phyloP scores from a whole-genome alignment of 768 basidiomycete genomes.

The Infundibulicybe gibba region DNA sequence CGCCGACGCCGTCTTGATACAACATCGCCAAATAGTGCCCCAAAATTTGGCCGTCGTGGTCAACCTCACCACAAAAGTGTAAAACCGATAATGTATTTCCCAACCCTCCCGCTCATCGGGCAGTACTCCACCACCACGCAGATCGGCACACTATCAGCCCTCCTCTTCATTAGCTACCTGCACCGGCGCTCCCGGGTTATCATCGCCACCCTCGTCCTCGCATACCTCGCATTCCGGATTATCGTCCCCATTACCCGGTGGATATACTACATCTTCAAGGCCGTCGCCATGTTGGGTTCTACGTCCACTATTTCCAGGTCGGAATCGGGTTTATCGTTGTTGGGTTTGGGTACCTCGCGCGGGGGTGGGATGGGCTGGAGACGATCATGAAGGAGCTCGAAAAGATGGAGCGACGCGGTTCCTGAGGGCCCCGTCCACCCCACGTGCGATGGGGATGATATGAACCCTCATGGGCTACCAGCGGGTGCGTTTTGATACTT shows the following conservation, averaged over 20 bases:
- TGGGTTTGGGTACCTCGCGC: not conserved
- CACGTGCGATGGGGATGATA: too few species aligned
- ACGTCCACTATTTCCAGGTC: constrained; percentile 27
- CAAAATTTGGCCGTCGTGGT: too few species aligned
- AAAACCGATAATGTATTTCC: not conserved
- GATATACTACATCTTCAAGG: constrained; percentile 21
- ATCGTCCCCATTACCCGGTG: constrained; percentile 17
- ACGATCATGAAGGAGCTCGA: not conserved
- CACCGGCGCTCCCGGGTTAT: constrained; percentile 18
- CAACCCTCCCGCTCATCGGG: constrained; percentile 18
- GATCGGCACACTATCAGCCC: constrained; percentile 16
- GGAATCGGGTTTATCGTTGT: constrained; percentile 6
- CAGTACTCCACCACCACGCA: constrained; percentile 26
- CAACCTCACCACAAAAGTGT: too few species aligned
- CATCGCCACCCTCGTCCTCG: constrained; percentile 15
- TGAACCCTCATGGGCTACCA: too few species aligned
- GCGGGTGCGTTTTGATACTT: too few species aligned
- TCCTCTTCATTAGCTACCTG: constrained; percentile 24
- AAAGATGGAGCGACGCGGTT: not conserved
- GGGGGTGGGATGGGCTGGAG: not conserved
- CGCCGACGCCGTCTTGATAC: too few species aligned
- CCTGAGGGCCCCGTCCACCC: too few species aligned
- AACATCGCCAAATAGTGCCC: too few species aligned
- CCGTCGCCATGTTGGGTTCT: constrained; percentile 31
- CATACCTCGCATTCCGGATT: constrained; percentile 22